Evolutionary conservation across 441 rosid species (phyloP), one percentile per base, ranked within the genome.

Genomic region (Flueggea neowawraea): DNA sequence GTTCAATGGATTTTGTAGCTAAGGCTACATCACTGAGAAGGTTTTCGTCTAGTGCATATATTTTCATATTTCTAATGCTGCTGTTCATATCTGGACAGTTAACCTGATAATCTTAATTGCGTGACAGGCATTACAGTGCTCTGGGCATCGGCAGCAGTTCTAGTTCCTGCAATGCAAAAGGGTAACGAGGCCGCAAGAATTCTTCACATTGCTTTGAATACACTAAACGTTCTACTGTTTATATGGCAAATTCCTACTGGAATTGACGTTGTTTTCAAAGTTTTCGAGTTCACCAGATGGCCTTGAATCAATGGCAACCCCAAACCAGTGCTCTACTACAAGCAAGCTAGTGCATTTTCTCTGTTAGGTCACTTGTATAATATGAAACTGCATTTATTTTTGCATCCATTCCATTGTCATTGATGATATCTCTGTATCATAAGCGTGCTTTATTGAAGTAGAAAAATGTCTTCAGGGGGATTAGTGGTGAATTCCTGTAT

Each of bases 131-230:
- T 93, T 43, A 93, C 97, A 36, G 91, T 83, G 64, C 52, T 90
- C 28, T 90, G 97, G 95, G 95, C 97, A 3, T 80, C 77, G 0
- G 93, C 97, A 0, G 97, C 97, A 2, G 89, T 96, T n/a, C 75
- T 90, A 14, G 97, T 87, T 31, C 98, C 97, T 28, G 79, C 93
- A 17, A 89, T 90, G 95, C 97, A 94, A 74, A 89, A 80, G 73
- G 95, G 95, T 73, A 89, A 58, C 10, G 95, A 87, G 73, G 80
- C 88, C 0, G 96, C 96, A 0, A 82, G 96, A 71, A 89, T 56
- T 75, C 86, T 94, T 65, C 96, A 94, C 81, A 94, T 87, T 58
- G 81, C 89, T 2, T 76, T 90, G 82, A 89, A 90, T 62, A 58
- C 75, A 2, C 39, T 85, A 49, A 89, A 94, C 45, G 88, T 94